A percentile compares a stretch with the other conserved stretches of the same genome.
Conservation (phyloP, 2,329 filamentous ascomycete species). For the Colletotrichum liaoningense region DNA sequence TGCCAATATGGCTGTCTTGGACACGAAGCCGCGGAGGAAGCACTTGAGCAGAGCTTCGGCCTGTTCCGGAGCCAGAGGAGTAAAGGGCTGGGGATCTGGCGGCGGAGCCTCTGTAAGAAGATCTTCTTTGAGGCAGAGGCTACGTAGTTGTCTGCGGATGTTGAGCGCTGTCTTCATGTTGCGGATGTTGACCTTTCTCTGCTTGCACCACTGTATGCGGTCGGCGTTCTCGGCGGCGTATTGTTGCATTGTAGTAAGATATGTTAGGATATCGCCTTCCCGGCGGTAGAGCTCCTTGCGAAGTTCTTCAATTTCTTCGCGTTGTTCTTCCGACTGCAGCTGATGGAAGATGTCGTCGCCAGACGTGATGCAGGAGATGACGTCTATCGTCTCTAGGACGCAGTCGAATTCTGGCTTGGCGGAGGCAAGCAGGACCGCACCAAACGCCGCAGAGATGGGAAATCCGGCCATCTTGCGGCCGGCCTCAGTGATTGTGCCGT, state of each 20-base stretch:
- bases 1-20: conserved; percentile 70
- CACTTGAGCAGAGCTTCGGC: conserved; percentile 68
- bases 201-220: conserved; percentile 68
- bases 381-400: conserved; percentile 85
- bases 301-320: conserved; percentile 63
- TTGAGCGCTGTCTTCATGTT: conserved; percentile 73
- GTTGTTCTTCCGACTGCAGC: conserved; percentile 66
- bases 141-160: conserved; percentile 71
- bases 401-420: conserved; percentile 77
- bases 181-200: conserved; percentile 66
- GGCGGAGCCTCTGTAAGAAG: conserved; percentile 59
- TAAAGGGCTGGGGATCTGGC: conserved; percentile 67
- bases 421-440: conserved; percentile 85
- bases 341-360: conserved; percentile 74
- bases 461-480: conserved; percentile 85
- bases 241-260: conserved; percentile 71
- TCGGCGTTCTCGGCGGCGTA: conserved; percentile 68
- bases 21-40: conserved; percentile 71
- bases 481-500: conserved; percentile 77
- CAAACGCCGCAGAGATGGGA: conserved; percentile 84
- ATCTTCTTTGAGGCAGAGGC: conserved; percentile 64
- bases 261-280: conserved; percentile 74
- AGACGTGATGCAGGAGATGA: conserved; percentile 74
- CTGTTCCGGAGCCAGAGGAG: conserved; percentile 63
- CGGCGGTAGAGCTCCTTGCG: conserved; percentile 70